Evolutionary conservation across 495 filamentous ascomycete genomes (phyloP).

Genomic region (Platismatia glauca): DNA sequence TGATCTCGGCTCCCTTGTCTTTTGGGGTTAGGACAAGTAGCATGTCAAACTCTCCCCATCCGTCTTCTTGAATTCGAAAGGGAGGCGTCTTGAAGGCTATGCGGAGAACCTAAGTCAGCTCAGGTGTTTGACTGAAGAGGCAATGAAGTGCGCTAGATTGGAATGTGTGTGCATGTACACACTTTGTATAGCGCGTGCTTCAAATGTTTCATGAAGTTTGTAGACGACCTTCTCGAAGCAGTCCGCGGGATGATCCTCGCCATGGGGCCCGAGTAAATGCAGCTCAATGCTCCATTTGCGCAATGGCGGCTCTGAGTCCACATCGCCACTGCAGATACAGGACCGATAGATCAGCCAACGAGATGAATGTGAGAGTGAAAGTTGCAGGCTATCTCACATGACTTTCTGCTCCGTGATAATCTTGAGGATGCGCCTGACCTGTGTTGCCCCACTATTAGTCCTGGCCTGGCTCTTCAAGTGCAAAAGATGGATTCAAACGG

Average conservation of each 20-base stretch:
- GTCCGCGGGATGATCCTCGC: conserved; percentile 61
- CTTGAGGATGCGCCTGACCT: conserved; percentile 84
- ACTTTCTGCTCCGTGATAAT: conserved; percentile 83
- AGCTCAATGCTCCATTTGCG: conserved; percentile 60
- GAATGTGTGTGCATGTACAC: conserved; percentile 28
- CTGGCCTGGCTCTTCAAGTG: background rate
- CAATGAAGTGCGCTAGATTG: background rate
- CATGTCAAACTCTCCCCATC: conserved; percentile 99
- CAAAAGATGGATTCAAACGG: background rate
- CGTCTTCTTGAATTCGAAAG: conserved; percentile 84
- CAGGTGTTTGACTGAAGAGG: background rate
- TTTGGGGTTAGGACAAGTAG: conserved; percentile 67
- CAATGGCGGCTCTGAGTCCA: conserved; percentile 80
- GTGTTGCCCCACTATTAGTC: background rate
- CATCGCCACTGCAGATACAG: conserved; percentile 45
- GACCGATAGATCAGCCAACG: conserved; percentile 5
- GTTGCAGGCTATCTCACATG: conserved; percentile 50
- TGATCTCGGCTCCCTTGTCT: conserved; percentile 76
- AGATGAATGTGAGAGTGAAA: conserved; percentile 8
- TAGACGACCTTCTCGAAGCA: conserved; percentile 88
- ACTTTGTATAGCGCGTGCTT: conserved; percentile 69
- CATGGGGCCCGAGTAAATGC: conserved; percentile 50
- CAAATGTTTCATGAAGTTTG: conserved; percentile 89
- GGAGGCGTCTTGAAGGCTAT: conserved; percentile 73
- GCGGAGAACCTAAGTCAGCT: background rate